These are phyloP conservation scores for Rasamsonia emersonii DNA, from an alignment of 2,329 filamentous ascomycete species.

Conservation along the genomic window DNA sequence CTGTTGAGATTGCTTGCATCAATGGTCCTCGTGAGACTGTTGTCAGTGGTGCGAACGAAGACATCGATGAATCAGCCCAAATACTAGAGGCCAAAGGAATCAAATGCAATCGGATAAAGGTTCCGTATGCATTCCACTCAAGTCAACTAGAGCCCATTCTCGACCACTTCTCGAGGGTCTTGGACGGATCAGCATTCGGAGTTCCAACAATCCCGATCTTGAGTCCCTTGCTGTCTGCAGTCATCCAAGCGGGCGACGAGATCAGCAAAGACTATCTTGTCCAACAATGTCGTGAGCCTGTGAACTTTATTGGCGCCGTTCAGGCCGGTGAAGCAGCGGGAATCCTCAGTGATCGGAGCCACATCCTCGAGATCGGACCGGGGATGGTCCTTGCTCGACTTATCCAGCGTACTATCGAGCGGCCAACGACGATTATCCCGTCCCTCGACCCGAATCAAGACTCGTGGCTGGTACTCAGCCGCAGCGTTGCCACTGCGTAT, in stretches of 20 bases:
- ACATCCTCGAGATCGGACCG: constrained; percentile 5
- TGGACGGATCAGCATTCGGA: constrained; percentile 26
- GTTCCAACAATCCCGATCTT: constrained; percentile 21
- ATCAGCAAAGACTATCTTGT: background rate
- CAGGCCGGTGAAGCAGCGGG: background rate
- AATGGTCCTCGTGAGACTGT: constrained; percentile 71
- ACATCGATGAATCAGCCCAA: constrained; percentile 48
- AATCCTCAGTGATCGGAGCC: background rate
- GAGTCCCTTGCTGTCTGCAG: background rate
- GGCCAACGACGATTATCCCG: background rate
- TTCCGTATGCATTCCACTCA: constrained; percentile 49
- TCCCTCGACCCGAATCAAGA: background rate
- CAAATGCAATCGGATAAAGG: constrained; percentile 43
- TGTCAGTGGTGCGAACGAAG: constrained; percentile 53
- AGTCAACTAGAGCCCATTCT: constrained; percentile 14
- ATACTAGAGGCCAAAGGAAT: background rate
- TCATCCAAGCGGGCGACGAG: background rate
- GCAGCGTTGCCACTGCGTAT: background rate
- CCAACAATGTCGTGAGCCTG: background rate
- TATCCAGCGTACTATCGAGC: too few relatives aligned
- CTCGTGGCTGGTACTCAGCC: background rate
- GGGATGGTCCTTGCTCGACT: background rate
- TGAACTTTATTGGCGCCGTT: constrained; percentile 2
- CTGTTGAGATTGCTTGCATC: constrained; percentile 56
- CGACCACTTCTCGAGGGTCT: constrained; percentile 30